Base-by-base conservation (phyloP, 2,329 filamentous ascomycete genomes). In the Lachnellula cervina region DNA sequence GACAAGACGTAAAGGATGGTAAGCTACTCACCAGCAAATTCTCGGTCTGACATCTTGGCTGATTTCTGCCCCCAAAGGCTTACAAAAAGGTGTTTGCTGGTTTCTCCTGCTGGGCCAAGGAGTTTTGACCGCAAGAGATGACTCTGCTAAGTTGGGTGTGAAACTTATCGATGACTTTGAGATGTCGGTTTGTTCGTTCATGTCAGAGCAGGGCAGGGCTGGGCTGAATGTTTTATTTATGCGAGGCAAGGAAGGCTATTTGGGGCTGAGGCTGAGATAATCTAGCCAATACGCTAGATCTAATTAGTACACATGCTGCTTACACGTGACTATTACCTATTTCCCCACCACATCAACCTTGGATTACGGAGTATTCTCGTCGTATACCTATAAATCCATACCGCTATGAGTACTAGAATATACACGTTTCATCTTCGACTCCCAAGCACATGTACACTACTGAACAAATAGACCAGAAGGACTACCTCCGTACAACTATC, bases 31-130 rank as follows among this genome's bases (percentile, higher is more conserved):
- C 83, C 79, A 72, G 77, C 79, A 73, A 85, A 83, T 69, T 86
- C 83, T 70, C 84, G 80, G 66, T 86, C 83, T 55, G 83, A 86
- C 83, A 86, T 86, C 7, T 40, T 63, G 54, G 21, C 14, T n/a
- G 38, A 40, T 40, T 40, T 40, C n/a, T 48, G 19, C 25, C 21
- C n/a, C 23, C 32, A 5, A 38, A n/a, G 3, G 38, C 23, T 17
- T 16, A 32, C 17, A 8, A 17, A 25, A 51, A 16, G 5, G 7
- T 19, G 21, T 23, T 14, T 19, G 13, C 2, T 23, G 19, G 13
- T 23, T 44, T 51, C 25, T 35, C 14, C 13, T 43, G 23, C 21
- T 50, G 35, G 23, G 16, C 4, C 13, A 23, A 44, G 17, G 17
- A 25, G 19, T 25, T 25, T 9, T 28, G 32, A 40, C 11, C 11